Evolutionary conservation across 2,329 filamentous ascomycete genomes (phyloP).

Genomic region (Colletotrichum nymphaeae): DNA sequence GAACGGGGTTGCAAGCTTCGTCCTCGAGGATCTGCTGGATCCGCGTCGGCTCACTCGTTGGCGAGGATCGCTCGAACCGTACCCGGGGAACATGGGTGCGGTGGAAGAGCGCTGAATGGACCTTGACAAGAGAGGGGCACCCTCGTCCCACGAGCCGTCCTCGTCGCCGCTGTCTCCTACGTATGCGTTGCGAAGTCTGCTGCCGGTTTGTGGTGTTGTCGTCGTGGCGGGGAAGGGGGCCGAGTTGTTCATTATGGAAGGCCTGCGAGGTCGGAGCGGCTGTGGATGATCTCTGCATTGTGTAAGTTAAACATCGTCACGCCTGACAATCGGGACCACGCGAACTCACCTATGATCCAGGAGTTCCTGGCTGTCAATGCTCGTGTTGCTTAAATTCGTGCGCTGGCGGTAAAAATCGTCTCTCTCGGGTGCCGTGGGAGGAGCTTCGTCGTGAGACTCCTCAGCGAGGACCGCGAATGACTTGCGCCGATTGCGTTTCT

Average conservation of each 20-base stretch:
- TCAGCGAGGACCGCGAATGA: conserved; percentile 79
- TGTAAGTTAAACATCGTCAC: not conserved
- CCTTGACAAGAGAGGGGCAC: conserved; percentile 64
- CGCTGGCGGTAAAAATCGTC: conserved; percentile 62
- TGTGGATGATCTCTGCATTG: conserved; percentile 63
- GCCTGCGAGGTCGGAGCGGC: conserved; percentile 72
- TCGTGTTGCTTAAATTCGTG: conserved; percentile 80
- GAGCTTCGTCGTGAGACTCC: conserved; percentile 56
- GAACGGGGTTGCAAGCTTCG: conserved; percentile 49
- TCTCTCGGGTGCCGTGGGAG: conserved; percentile 42
- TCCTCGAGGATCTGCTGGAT: conserved; percentile 65
- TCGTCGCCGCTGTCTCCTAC: conserved; percentile 58
- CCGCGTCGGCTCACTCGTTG: conserved; percentile 52
- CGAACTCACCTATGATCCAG: conserved; percentile 81
- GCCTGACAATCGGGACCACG: conserved; percentile 36
- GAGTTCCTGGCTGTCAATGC: conserved; percentile 88
- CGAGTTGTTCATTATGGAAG: conserved; percentile 58
- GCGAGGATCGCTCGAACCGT: conserved; percentile 38
- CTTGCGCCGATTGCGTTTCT: conserved; percentile 79
- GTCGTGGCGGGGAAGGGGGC: conserved; percentile 44
- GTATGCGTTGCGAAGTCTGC: conserved; percentile 42
- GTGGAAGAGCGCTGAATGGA: conserved; percentile 48
- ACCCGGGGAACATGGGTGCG: conserved; percentile 32
- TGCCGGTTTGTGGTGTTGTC: conserved; percentile 35
- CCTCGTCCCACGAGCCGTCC: conserved; percentile 57